These are phyloP conservation scores for Globisporangium spinosum DNA, from an alignment of 352 stramenopile genomes.

Conservation along the genomic window DNA sequence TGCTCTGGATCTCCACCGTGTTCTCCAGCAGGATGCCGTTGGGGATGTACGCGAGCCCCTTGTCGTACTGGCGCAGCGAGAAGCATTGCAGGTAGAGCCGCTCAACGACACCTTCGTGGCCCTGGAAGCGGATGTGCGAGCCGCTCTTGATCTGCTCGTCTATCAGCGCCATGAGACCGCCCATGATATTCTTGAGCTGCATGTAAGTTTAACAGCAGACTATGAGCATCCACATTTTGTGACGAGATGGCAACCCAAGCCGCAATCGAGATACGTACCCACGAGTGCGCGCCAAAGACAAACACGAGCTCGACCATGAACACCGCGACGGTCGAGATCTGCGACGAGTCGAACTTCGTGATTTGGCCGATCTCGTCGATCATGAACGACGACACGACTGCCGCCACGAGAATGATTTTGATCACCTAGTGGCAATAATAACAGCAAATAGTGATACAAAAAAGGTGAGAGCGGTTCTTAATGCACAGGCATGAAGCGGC, in stretches of 20 bases:
- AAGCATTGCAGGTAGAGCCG: constrained; percentile 80
- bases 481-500: neutral
- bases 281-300: constrained; percentile 76
- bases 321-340: constrained; percentile 77
- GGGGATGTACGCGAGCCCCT: constrained; percentile 74
- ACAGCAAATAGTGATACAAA: neutral
- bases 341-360: constrained; percentile 74
- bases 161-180: constrained; percentile 71
- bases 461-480: neutral
- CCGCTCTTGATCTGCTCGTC: constrained; percentile 84
- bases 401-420: constrained; percentile 75
- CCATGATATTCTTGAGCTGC: constrained; percentile 86
- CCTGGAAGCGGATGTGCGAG: constrained; percentile 64
- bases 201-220: neutral
- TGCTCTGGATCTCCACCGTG: constrained; percentile 64
- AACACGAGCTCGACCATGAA: constrained; percentile 78
- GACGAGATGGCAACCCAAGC: neutral
- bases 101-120: constrained; percentile 79
- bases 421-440: constrained; percentile 42
- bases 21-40: constrained; percentile 79
- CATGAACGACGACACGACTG: constrained; percentile 84
- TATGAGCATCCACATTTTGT: constrained; percentile 10
- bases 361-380: constrained; percentile 77
- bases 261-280: constrained; percentile 33
- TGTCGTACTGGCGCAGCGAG: constrained; percentile 78